A percentile compares a stretch with the other conserved stretches of the same genome.
These are phyloP conservation scores for Phoenix dactylifera DNA, from an alignment of 176 grass and related monocot genomes.

Conservation along the genomic window DNA sequence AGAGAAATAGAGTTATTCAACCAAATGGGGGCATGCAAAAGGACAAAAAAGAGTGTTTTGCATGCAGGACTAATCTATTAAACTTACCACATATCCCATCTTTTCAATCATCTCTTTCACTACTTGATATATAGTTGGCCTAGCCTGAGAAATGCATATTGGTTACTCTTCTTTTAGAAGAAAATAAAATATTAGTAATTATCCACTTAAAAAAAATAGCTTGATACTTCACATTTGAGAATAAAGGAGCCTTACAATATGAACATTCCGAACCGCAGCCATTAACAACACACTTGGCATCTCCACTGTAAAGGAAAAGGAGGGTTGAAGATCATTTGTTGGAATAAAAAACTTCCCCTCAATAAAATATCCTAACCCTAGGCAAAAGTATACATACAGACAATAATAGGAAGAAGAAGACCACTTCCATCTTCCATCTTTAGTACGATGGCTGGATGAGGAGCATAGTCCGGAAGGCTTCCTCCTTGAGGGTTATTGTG, in stretches of 20 bases:
- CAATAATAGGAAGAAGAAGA: constrained; percentile 87
- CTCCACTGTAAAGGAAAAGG: constrained; percentile 52
- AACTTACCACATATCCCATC: constrained; percentile 78
- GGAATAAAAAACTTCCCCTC: too few species aligned
- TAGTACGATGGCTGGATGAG: constrained; percentile 82
- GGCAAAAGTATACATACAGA: constrained; percentile 42
- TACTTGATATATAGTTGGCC: constrained; percentile 86
- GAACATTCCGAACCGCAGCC: constrained; percentile 79
- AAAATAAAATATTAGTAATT: too few species aligned
- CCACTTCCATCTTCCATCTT: constrained; percentile 96
- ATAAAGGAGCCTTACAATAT: constrained; percentile 38
- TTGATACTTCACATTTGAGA: constrained; percentile 4
- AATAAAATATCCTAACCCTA: constrained; percentile 2
- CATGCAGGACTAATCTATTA: not conserved
- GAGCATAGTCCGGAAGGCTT: constrained; percentile 54
- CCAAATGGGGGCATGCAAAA: too few species aligned
- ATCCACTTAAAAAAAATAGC: too few species aligned
- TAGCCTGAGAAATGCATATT: constrained; percentile 40
- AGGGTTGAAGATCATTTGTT: too few species aligned
- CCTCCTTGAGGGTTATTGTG: constrained; percentile 72
- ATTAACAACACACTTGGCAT: constrained; percentile 83
- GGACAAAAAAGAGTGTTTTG: too few species aligned
- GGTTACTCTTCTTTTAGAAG: too few species aligned
- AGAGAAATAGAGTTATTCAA: too few species aligned
- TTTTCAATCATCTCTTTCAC: constrained; percentile 70